These are phyloP conservation scores for Macrolepiota fuliginosa DNA, from an alignment of 768 basidiomycete genomes.

Conservation along the genomic window DNA sequence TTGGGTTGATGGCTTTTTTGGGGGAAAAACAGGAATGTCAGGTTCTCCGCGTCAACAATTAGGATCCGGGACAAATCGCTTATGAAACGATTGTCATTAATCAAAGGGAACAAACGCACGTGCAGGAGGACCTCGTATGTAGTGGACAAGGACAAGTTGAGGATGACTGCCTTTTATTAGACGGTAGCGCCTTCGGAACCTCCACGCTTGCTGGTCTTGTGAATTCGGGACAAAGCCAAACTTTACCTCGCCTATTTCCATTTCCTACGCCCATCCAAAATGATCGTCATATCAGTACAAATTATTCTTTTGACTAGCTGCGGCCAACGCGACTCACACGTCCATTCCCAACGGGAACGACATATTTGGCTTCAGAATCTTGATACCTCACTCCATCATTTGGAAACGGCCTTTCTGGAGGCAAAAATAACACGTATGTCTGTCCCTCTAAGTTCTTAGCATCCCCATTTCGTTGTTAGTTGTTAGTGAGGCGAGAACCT, in stretches of 20 bases:
- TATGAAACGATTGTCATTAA: constrained; percentile 9
- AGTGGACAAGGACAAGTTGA: constrained; percentile 74
- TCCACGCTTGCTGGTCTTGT: constrained; percentile 60
- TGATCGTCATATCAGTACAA: constrained; percentile 6
- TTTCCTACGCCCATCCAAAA: constrained; percentile 46
- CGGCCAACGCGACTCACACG: constrained; percentile 45
- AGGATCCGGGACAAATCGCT: neutral
- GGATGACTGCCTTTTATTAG: constrained; percentile 72
- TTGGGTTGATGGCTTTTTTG: constrained; percentile 54
- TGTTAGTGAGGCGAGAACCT: constrained; percentile 18
- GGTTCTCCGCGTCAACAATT: neutral
- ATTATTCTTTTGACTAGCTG: neutral
- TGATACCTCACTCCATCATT: constrained; percentile 77
- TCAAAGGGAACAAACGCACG: constrained; percentile 44
- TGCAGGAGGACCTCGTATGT: constrained; percentile 59
- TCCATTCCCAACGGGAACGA: constrained; percentile 44
- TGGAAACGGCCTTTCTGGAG: constrained; percentile 58
- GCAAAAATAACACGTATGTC: constrained; percentile 64
- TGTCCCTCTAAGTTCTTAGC: constrained; percentile 51
- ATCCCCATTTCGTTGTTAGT: neutral
- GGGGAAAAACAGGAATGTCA: constrained; percentile 2
- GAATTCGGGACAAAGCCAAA: constrained; percentile 73
- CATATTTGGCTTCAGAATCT: constrained; percentile 65
- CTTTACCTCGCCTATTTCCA: constrained; percentile 74
- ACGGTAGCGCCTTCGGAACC: constrained; percentile 69